These are phyloP conservation scores for Ustilago hordei DNA, from an alignment of 1,284 basidiomycete genomes.

Conservation along the genomic window DNA sequence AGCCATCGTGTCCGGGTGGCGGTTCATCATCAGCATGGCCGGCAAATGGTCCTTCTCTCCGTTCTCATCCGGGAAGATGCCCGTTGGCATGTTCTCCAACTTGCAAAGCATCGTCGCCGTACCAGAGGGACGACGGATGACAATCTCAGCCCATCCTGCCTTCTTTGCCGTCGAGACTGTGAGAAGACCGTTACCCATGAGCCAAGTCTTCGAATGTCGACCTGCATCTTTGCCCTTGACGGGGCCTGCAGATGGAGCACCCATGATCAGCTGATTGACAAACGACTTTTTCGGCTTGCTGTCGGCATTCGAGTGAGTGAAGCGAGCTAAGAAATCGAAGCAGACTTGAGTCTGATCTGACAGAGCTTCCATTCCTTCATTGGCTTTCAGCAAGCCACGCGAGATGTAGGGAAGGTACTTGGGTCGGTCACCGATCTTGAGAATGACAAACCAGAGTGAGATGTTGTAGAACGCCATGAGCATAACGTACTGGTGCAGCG, in stretches of 20 bases:
- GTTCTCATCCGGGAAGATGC: slow-evolving; percentile 62
- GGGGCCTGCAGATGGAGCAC: slow-evolving; percentile 56
- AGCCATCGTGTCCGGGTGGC: slow-evolving; percentile 70
- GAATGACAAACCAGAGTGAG: slow-evolving; percentile 93
- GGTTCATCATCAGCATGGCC: slow-evolving; percentile 80
- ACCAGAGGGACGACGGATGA: slow-evolving; percentile 88
- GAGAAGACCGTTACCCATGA: slow-evolving; percentile 86
- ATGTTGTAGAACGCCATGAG: slow-evolving; percentile 92
- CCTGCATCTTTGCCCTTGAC: slow-evolving; percentile 60
- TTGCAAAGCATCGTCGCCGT: slow-evolving; percentile 85
- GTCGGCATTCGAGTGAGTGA: slow-evolving; percentile 93
- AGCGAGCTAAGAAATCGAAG: slow-evolving; percentile 96
- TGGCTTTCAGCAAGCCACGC: slow-evolving; percentile 86
- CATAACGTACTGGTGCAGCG: slow-evolving; percentile 93
- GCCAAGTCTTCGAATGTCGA: slow-evolving; percentile 78
- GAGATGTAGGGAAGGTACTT: slow-evolving; percentile 88
- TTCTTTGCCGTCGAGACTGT: slow-evolving; percentile 82
- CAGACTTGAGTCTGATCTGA: slow-evolving; percentile 95
- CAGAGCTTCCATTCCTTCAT: slow-evolving; percentile 79
- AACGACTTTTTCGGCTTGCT: slow-evolving; percentile 86
- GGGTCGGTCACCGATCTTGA: slow-evolving; percentile 86
- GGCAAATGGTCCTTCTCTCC: slow-evolving; percentile 77
- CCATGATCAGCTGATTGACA: slow-evolving; percentile 77
- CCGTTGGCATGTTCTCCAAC: slow-evolving; percentile 80
- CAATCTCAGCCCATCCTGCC: slow-evolving; percentile 89